Evolutionary conservation across 768 basidiomycete species (phyloP).

Genomic region (Pleurotus eryngii): DNA sequence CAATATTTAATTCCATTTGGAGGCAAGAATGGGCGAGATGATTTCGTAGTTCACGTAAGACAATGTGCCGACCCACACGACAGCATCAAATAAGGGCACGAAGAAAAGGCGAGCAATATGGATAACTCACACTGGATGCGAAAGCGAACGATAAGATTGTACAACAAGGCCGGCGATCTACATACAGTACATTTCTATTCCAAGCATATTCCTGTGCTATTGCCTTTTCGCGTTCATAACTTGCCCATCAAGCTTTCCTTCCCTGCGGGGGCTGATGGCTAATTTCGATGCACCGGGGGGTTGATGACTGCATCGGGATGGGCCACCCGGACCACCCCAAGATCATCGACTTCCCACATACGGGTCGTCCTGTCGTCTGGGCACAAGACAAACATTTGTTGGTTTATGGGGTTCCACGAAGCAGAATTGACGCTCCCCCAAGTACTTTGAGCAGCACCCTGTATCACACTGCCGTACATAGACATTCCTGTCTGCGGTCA

Average conservation of each 20-base stretch:
- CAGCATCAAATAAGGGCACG: not conserved
- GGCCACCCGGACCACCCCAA: no score
- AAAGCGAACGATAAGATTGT: not conserved
- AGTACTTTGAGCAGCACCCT: constrained; percentile 81
- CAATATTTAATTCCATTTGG: no score
- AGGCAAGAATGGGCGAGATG: no score
- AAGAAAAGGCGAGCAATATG: not conserved
- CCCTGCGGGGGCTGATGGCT: constrained; percentile 32
- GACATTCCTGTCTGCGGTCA: constrained; percentile 73
- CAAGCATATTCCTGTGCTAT: constrained; percentile 19
- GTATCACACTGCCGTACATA: constrained; percentile 95
- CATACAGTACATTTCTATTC: constrained; percentile 4
- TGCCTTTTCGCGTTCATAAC: constrained; percentile 44
- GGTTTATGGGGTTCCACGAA: constrained; percentile 92
- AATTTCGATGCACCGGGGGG: no score
- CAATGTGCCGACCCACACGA: no score
- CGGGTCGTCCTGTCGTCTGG: constrained; percentile 90
- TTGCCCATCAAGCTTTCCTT: constrained; percentile 58
- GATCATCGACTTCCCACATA: constrained; percentile 71
- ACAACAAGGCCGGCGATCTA: not conserved
- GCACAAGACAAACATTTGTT: constrained; percentile 93
- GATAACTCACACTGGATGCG: not conserved
- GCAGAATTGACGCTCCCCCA: constrained; percentile 90
- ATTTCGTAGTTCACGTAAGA: no score
- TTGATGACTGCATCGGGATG: constrained; percentile 10